Evolutionary conservation across 768 basidiomycete genomes (phyloP), one percentile per base, ranked within the genome.

Genomic region (Leucosporidium creatinivorum): DNA sequence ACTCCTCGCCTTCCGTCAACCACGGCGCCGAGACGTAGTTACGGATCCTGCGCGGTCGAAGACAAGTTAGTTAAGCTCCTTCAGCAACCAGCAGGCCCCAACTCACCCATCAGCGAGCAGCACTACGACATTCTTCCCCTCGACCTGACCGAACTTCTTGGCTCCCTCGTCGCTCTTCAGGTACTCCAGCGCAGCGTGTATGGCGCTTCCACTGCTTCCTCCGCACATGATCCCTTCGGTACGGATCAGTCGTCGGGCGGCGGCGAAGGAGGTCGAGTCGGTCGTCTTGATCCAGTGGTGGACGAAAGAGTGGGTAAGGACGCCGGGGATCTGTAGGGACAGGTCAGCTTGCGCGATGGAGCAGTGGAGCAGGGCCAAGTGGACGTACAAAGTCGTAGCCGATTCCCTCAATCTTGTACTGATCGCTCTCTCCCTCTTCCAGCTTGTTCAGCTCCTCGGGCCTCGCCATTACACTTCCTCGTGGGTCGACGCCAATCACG

Each of bases 391-490:
- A 75, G 59, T 71, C 76, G 72, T 77, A 81, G 63, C 96, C 96
- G 62, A 97, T 98, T n/a, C 96, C 96, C 77, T 99, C 96, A 26
- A 97, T 86, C 60, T 86, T 77, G 74, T 97, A 98, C 61, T 80
- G 78, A 31, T 74, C 75, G 15, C 83, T 86, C 51, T 77, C 78
- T 60, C 80, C 83, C 26, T 77, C 79, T 2, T 66, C 63, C 18
- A 75, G 66, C 55, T 75, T 76, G 74, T 92, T 92, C 58, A 92
- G 80, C 23, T 75, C 69, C 50, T 85, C 83, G 0, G 91, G 89
- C 36, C 81, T 67, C 0, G 92, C 92, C 36, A 98, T 85, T 65
- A 94, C 84, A 73, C 93, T 96, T 51, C 94, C 94, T 73, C 93
- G 90, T 25, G 96, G 96, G 79, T 99, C 96, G 50, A 92, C 83